Evolutionary conservation across 768 basidiomycete genomes (phyloP).

Genomic region (Epithele typhae): DNA sequence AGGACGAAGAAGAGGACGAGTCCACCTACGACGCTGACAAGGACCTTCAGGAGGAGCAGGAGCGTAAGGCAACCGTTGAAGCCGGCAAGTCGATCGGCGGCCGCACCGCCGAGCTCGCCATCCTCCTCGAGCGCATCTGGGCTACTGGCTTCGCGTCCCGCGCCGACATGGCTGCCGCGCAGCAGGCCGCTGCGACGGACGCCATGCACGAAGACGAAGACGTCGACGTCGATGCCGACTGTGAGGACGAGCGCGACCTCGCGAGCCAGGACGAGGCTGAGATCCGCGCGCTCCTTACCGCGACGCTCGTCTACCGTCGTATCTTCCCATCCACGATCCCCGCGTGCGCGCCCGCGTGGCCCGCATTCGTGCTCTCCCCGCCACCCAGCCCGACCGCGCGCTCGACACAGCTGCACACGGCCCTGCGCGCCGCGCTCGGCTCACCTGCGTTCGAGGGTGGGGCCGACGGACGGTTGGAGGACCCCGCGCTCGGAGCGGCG

Average conservation of each 20-base stretch:
- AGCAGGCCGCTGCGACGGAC: slow-evolving; percentile 24
- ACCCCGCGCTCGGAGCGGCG: slow-evolving; percentile 38
- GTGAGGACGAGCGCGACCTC: slow-evolving; percentile 25
- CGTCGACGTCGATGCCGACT: slow-evolving; percentile 25
- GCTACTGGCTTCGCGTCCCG: slow-evolving; percentile 32
- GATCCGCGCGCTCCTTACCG: slow-evolving; percentile 50
- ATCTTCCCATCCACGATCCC: slow-evolving; percentile 45
- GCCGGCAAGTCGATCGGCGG: slow-evolving; percentile 66
- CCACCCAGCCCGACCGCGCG: slow-evolving; percentile 47
- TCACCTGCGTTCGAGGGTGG: slow-evolving; percentile 40
- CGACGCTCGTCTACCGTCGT: slow-evolving; percentile 56
- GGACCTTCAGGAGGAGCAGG: slow-evolving; percentile 31
- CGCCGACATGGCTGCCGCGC: background rate
- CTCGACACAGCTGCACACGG: slow-evolving; percentile 37
- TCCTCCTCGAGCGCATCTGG: slow-evolving; percentile 54
- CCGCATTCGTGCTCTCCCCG: slow-evolving; percentile 47
- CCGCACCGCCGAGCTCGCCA: slow-evolving; percentile 46
- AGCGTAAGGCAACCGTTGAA: slow-evolving; percentile 46
- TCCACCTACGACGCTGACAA: slow-evolving; percentile 26
- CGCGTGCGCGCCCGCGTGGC: slow-evolving; percentile 16
- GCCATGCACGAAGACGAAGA: slow-evolving; percentile 30
- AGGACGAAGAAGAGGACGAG: slow-evolving; percentile 15
- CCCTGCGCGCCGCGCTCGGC: slow-evolving; percentile 53
- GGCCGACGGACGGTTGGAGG: slow-evolving; percentile 28
- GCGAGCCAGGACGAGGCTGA: slow-evolving; percentile 37